These are phyloP conservation scores for Dipodascus geniculatus DNA, from an alignment of 805 yeast genomes.

Conservation along the genomic window DNA sequence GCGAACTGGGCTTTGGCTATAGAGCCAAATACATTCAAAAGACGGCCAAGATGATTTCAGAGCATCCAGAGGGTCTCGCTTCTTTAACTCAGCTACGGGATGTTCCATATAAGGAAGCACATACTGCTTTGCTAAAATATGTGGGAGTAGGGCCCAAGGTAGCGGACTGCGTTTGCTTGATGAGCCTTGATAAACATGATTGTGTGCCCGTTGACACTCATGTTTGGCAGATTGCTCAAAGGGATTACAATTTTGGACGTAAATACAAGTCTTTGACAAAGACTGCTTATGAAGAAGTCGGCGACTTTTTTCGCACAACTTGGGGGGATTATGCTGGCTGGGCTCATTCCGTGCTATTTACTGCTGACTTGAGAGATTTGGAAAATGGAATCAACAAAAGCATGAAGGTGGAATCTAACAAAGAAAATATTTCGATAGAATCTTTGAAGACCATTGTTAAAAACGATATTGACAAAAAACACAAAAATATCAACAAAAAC, in stretches of 20 bases:
- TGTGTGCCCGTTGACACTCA: conserved; percentile 95
- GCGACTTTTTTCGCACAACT: conserved; percentile 44
- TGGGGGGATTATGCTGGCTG: conserved; percentile 97
- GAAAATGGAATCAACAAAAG: conserved; percentile 50
- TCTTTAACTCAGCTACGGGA: conserved; percentile 28
- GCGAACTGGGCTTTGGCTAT: conserved; percentile 63
- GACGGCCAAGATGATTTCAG: conserved; percentile 51
- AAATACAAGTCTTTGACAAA: conserved; percentile 36
- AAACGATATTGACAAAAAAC: too few species aligned
- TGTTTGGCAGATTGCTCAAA: conserved; percentile 75
- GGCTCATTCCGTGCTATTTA: conserved; percentile 93
- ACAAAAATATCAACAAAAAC: neutral
- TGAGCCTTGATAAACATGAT: conserved; percentile 79
- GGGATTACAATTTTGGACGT: conserved; percentile 56
- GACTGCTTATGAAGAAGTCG: conserved; percentile 42
- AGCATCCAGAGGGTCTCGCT: conserved; percentile 24
- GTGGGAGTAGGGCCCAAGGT: conserved; percentile 96
- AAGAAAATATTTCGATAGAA: neutral
- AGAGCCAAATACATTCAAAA: conserved; percentile 77
- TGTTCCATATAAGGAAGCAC: conserved; percentile 40
- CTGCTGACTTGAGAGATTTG: conserved; percentile 67
- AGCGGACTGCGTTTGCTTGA: conserved; percentile 89
- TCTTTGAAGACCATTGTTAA: neutral
- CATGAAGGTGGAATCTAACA: neutral
- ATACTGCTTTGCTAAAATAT: conserved; percentile 47